A percentile compares a stretch with the other conserved stretches of the same genome.
Conservation (phyloP, 169 alveolate species). For the Plasmodium vinckei region DNA sequence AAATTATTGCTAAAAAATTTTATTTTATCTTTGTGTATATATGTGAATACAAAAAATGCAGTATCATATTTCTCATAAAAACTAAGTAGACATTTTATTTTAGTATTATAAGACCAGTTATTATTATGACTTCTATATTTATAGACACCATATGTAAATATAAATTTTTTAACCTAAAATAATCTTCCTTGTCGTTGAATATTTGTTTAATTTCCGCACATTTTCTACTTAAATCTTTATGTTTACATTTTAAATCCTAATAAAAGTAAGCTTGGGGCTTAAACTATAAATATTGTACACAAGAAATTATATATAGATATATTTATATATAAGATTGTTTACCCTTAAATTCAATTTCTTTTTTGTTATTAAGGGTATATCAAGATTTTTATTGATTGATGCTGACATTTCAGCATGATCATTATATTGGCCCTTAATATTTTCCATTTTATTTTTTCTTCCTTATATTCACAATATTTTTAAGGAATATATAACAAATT, state of each 20-base stretch:
- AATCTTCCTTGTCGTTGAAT: slow-evolving; percentile 45
- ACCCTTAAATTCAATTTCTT: slow-evolving; percentile 68
- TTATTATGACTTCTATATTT: neutral
- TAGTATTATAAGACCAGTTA: neutral
- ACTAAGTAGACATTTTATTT: neutral
- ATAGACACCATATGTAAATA: neutral
- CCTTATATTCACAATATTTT: neutral
- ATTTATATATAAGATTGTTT: neutral
- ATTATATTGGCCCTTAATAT: slow-evolving; percentile 6
- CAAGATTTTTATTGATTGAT: slow-evolving; percentile 57
- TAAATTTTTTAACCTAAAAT: slow-evolving; percentile 34
- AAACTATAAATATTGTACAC: neutral
- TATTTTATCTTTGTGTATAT: neutral
- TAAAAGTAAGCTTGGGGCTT: neutral
- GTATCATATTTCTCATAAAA: neutral
- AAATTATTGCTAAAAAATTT: neutral
- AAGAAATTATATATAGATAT: neutral
- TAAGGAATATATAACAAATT: neutral
- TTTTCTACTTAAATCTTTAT: slow-evolving; percentile 61
- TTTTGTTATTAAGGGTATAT: slow-evolving; percentile 61
- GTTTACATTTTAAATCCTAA: slow-evolving; percentile 56
- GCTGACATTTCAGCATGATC: slow-evolving; percentile 44
- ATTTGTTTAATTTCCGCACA: slow-evolving; percentile 51
- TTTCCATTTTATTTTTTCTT: slow-evolving; percentile 48
- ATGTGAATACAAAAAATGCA: neutral